These are phyloP conservation scores for Ganoderma leucocontextum DNA, from an alignment of 1,284 basidiomycete genomes.

Conservation along the genomic window DNA sequence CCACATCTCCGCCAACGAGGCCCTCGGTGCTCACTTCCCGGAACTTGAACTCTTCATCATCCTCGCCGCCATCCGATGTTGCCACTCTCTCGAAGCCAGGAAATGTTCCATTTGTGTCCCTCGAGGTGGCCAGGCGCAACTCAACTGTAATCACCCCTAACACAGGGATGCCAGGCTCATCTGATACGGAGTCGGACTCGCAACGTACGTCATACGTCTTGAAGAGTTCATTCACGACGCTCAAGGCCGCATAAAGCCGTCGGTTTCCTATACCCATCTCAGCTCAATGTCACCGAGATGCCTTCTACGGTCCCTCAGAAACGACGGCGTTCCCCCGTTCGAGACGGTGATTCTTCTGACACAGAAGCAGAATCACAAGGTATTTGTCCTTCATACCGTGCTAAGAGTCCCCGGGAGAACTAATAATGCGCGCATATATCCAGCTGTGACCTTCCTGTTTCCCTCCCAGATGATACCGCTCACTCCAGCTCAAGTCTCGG, in stretches of 20 bases:
- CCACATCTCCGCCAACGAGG: conserved; percentile 38
- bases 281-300: conserved; percentile 10
- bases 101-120: background rate
- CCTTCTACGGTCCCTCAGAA: conserved; percentile 20
- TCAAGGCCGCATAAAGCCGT: conserved; percentile 14
- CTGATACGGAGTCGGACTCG: conserved; percentile 30
- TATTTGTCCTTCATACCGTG: conserved; percentile 3
- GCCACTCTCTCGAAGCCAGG: conserved; percentile 13
- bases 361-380: conserved; percentile 37
- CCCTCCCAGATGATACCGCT: conserved; percentile 26
- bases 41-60: conserved; percentile 35
- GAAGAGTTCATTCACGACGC: background rate
- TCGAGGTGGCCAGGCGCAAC: conserved; percentile 1
- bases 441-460: conserved; percentile 20
- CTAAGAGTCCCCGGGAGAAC: background rate
- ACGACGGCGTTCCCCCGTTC: conserved; percentile 14
- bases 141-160: conserved; percentile 9
- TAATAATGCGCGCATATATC: conserved; percentile 5
- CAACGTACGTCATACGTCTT: conserved; percentile 18
- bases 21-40: conserved; percentile 15
- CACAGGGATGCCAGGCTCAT: conserved; percentile 16
- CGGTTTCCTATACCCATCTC: conserved; percentile 23
- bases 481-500: conserved; percentile 14
- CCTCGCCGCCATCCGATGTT: conserved; percentile 26
- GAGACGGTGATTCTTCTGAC: conserved; percentile 30